Percentiles rank a stretch among this genome's conserved stretches.
phyloP scores from a whole-genome alignment of 2,329 filamentous ascomycete species.

The Acrocalymma vagum region DNA sequence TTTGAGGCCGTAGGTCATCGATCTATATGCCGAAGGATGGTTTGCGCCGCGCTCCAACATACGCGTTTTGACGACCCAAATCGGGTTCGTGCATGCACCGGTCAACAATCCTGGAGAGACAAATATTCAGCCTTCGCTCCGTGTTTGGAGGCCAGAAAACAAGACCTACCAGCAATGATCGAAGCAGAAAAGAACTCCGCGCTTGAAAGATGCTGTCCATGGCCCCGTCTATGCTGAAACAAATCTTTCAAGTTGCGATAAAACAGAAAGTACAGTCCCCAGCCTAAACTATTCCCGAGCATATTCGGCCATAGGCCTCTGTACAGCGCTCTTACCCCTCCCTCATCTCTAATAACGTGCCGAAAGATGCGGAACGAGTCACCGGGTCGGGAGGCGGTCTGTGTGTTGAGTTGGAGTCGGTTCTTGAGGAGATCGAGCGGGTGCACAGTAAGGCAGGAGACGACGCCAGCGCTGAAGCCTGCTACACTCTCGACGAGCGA shows the following conservation, averaged over 20 bases:
- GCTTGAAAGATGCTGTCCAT: constrained; percentile 59
- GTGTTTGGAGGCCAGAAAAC: neutral
- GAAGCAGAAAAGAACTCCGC: constrained; percentile 85
- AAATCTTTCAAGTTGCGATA: constrained; percentile 68
- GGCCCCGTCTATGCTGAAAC: constrained; percentile 53
- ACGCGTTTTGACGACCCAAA: constrained; percentile 98
- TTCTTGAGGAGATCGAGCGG: constrained; percentile 97
- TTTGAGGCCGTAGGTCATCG: constrained; percentile 74
- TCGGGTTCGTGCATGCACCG: constrained; percentile 86
- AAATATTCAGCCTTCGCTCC: constrained; percentile 10
- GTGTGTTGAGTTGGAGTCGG: constrained; percentile 74
- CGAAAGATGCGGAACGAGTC: constrained; percentile 62
- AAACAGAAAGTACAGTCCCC: constrained; percentile 91
- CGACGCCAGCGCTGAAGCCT: constrained; percentile 86
- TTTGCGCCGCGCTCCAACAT: constrained; percentile 88
- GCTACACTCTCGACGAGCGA: constrained; percentile 87
- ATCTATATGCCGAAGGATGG: constrained; percentile 80
- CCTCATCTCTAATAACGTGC: constrained; percentile 63
- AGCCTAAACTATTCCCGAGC: constrained; percentile 87
- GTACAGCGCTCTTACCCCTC: constrained; percentile 76
- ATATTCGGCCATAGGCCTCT: constrained; percentile 90
- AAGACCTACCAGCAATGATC: constrained; percentile 61
- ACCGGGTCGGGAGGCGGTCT: constrained; percentile 56
- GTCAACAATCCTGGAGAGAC: constrained; percentile 72
- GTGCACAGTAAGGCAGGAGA: constrained; percentile 87